Percentiles rank a stretch among this genome's conserved stretches.
These are phyloP conservation scores for Puccinia triticina DNA, from an alignment of 1,284 basidiomycete species.

Conservation along the genomic window DNA sequence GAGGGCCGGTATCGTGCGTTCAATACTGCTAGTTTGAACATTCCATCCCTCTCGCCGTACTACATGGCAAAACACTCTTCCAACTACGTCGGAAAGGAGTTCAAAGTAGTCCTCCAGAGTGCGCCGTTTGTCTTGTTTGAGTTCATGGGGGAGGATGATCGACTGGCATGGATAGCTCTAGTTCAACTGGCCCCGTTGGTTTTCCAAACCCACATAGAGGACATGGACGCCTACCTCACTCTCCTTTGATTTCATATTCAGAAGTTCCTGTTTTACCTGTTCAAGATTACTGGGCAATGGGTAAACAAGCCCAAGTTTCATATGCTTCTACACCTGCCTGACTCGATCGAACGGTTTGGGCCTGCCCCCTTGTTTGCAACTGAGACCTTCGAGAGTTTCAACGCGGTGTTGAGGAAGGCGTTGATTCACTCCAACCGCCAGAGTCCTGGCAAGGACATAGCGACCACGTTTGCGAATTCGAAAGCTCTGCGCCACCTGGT, in stretches of 20 bases:
- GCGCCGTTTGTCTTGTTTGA: no score
- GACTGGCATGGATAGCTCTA: conserved; percentile 59
- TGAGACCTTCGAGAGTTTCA: conserved; percentile 5
- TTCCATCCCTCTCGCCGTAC: conserved; percentile 53
- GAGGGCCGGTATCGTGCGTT: conserved; percentile 56
- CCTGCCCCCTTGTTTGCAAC: conserved; percentile 9
- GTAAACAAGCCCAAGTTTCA: not conserved
- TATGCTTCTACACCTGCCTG: conserved; percentile 53
- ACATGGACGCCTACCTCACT: conserved; percentile 60
- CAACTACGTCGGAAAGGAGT: conserved; percentile 61
- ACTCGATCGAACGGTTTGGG: conserved; percentile 50
- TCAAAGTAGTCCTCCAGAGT: no score
- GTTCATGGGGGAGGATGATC: conserved; percentile 54
- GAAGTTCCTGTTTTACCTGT: not conserved
- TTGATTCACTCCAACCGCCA: conserved; percentile 10
- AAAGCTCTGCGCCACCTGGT: no score
- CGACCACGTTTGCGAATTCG: no score
- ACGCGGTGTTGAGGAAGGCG: not conserved
- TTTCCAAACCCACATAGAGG: conserved; percentile 61
- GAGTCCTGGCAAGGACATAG: no score
- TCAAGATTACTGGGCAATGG: not conserved
- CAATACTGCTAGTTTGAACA: conserved; percentile 57
- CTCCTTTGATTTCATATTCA: conserved; percentile 47
- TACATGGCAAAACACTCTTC: conserved; percentile 54
- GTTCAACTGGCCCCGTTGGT: conserved; percentile 60